These are phyloP conservation scores for Secale cereale DNA, from an alignment of 176 grass and related monocot species.

Conservation along the genomic window DNA sequence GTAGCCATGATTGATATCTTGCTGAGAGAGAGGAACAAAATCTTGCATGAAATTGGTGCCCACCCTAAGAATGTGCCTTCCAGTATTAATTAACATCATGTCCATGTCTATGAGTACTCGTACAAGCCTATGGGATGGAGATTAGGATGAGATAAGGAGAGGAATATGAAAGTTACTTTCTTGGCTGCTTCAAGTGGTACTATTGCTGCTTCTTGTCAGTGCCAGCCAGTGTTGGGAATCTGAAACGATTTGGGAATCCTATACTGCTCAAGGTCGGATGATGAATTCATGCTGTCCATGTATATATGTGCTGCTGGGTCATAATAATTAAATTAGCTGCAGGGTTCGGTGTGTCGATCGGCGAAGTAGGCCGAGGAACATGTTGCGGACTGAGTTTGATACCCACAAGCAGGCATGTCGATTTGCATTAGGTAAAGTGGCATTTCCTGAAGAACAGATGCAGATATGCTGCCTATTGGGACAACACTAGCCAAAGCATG, in stretches of 20 bases:
- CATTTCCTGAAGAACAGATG: conserved; percentile 29
- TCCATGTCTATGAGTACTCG: not conserved
- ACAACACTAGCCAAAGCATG: conserved; percentile 47
- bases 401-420: conserved; percentile 33
- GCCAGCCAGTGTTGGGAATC: conserved; percentile 14
- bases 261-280: conserved; percentile 23
- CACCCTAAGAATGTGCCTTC: conserved; percentile 16
- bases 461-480: conserved; percentile 59
- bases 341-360: not conserved
- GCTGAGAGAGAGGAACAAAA: conserved; percentile 19
- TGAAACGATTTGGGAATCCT: conserved; percentile 36
- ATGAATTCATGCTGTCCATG: conserved; percentile 28
- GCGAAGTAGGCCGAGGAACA: conserved; percentile 16
- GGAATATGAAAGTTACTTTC: conserved; percentile 9
- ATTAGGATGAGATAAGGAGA: conserved; percentile 21
- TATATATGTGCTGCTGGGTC: conserved; percentile 15
- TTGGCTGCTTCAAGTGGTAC: conserved; percentile 16
- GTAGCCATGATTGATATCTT: conserved; percentile 20
- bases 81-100: not conserved
- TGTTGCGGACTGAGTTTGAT: conserved; percentile 41
- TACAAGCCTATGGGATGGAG: not conserved
- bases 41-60: conserved; percentile 33
- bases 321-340: conserved; percentile 24
- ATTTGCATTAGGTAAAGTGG: conserved; percentile 40
- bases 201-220: conserved; percentile 14